These are phyloP conservation scores for Fusarium illudens DNA, from an alignment of 2,329 filamentous ascomycete genomes.

Conservation along the genomic window DNA sequence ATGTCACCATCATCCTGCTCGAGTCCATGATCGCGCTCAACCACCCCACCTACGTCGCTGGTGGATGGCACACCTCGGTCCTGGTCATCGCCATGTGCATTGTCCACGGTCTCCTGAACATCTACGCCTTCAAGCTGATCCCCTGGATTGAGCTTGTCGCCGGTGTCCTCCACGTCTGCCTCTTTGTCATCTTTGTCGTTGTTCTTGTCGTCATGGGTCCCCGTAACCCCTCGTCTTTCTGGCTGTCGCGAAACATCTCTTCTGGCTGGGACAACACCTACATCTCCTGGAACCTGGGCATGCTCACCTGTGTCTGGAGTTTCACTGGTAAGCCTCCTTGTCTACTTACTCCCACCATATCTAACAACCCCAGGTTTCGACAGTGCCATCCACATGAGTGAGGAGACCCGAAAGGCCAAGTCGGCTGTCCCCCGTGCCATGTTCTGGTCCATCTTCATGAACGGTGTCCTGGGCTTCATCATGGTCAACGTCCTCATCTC, in stretches of 20 bases:
- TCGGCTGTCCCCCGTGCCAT: constrained; percentile 38
- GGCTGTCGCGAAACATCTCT: constrained; percentile 30
- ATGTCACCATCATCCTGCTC: constrained; percentile 40
- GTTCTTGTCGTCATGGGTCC: constrained; percentile 38
- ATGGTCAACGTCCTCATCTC: constrained; percentile 42
- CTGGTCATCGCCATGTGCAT: constrained; percentile 40
- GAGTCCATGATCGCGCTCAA: constrained; percentile 40
- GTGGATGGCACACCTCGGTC: constrained; percentile 38
- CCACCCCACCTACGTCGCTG: constrained; percentile 31
- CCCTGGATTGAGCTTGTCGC: constrained; percentile 39
- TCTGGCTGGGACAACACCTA: constrained; percentile 39
- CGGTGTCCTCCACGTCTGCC: constrained; percentile 35
- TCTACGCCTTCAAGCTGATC: constrained; percentile 35
- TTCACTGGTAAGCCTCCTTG: constrained; percentile 27
- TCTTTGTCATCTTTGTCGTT: constrained; percentile 38
- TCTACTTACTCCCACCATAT: rapidly evolving
- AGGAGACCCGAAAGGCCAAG: constrained; percentile 39
- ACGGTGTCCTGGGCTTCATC: constrained; percentile 38
- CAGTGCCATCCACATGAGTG: constrained; percentile 40
- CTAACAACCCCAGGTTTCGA: constrained; percentile 27
- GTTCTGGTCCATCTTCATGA: constrained; percentile 44
- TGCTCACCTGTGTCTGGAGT: constrained; percentile 41
- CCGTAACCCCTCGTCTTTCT: constrained; percentile 33
- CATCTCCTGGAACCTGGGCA: constrained; percentile 38
- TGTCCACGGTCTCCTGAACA: constrained; percentile 34